Evolutionary conservation across 73 alveolate genomes (phyloP), one percentile per base, ranked within the genome.

Genomic region (Paramecium tetraurelia): DNA sequence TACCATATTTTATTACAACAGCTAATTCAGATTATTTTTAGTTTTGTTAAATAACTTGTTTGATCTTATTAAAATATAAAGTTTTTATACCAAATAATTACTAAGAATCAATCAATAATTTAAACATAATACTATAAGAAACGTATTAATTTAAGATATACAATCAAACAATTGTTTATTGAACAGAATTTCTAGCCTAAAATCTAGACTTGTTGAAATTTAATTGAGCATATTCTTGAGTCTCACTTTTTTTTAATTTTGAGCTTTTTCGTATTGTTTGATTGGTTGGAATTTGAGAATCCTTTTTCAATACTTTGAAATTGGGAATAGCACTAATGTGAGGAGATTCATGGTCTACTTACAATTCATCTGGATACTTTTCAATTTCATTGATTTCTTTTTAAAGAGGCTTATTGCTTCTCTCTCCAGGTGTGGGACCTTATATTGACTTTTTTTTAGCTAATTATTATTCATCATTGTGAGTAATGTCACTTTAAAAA

Each of bases 401-500:
- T 53, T 53, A 53, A 53, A 16, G 31, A 4, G 5, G 31, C 4
- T 53, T 53, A 53, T 53, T 53, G 31, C 4, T 22, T 63, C 50
- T 63, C 9, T 63, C 84, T 22, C 21, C 46, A 31, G 18, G 14
- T 31, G 84, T 7, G 24, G 50, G 24, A 31, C 50, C 84, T 63
- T 27, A 63, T 11, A 63, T 63, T 11, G 84, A 63, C 27, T 63
- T 63, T 14, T 20, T 63, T 27, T 63, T 63, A 27, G 22, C 24
- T 18, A 63, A 63, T 27, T 63, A 63, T 27, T 63, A 63, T 63
- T 63, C 18, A 27, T 63, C 29, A 11, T 14, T 22, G 5, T 63
- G n/a, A 76, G 18, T 38, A 29, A 11, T 35, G 8, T 75, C 35
- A 29, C 36, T 5, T 76, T 95, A 97, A 85, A 95, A 95, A 93